phyloP scores from a whole-genome alignment of 257 asterid species.

The Coffea eugenioides region DNA sequence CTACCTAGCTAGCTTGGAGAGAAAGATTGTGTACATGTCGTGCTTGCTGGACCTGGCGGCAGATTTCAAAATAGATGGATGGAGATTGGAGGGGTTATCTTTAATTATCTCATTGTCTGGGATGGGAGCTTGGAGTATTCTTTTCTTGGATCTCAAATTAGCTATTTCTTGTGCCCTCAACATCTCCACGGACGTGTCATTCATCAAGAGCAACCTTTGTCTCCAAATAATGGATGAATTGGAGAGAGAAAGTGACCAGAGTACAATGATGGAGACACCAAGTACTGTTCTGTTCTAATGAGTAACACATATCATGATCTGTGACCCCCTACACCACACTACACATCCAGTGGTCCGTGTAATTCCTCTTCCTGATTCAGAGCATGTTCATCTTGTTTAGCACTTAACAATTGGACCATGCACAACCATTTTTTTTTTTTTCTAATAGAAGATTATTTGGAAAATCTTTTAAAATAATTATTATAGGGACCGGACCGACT shows the following conservation, averaged over 20 bases:
- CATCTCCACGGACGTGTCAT: conserved; percentile 23
- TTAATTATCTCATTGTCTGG: too few relatives aligned
- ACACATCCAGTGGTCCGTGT: not conserved
- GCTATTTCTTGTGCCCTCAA: conserved; percentile 11
- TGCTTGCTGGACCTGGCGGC: not conserved
- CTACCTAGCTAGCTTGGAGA: conserved; percentile 15
- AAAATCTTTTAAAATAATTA: too few relatives aligned
- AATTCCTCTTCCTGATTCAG: not conserved
- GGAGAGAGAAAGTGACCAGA: not conserved
- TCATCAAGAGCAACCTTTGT: conserved; percentile 22
- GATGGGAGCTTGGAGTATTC: not conserved
- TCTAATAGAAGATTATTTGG: too few relatives aligned
- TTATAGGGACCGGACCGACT: too few relatives aligned
- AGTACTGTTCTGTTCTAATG: conserved; percentile 6
- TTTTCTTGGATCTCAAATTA: conserved; percentile 29
- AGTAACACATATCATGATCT: conserved; percentile 18
- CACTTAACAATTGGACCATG: too few relatives aligned
- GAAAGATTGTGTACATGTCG: conserved; percentile 17
- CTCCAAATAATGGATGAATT: conserved; percentile 11
- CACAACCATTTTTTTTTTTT: too few relatives aligned
- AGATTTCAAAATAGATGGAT: not conserved
- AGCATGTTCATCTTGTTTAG: not conserved
- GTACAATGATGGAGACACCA: conserved; percentile 26
- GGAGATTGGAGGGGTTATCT: too few relatives aligned
- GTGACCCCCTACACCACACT: not conserved